Conservation (phyloP, 129 eudicot genomes). For the Kitagawia praeruptora region DNA sequence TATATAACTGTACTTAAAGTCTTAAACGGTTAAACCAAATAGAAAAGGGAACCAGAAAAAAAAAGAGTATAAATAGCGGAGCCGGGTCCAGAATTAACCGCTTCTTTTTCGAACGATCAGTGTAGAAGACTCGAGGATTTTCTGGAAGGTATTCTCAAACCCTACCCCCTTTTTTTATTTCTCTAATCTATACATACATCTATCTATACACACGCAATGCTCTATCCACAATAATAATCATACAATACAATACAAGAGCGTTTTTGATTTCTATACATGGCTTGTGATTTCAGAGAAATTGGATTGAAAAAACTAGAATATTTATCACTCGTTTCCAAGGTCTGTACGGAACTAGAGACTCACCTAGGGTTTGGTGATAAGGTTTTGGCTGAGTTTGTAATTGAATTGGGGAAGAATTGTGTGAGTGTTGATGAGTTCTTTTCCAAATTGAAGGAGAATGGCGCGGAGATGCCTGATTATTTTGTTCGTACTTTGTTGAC, state of each 20-base stretch:
- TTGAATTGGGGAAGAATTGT: conserved; percentile 53
- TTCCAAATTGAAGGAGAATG: conserved; percentile 49
- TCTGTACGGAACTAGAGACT: conserved; percentile 68
- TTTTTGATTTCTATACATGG: conserved; percentile 14
- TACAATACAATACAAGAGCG: too few relatives aligned
- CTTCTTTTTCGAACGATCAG: neutral
- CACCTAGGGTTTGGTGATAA: conserved; percentile 74
- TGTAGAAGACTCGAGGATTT: neutral
- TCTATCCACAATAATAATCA: too few relatives aligned
- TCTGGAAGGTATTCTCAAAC: neutral
- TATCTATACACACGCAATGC: too few relatives aligned
- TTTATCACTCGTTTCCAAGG: conserved; percentile 69
- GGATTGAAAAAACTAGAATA: conserved; percentile 68
- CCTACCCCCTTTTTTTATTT: neutral
- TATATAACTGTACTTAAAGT: too few relatives aligned
- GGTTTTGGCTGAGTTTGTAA: conserved; percentile 71
- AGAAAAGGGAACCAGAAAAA: too few relatives aligned
- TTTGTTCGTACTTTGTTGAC: conserved; percentile 60
- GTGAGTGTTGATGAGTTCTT: conserved; percentile 51
- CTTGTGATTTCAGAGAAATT: conserved; percentile 27
- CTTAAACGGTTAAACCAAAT: too few relatives aligned
- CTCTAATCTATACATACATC: too few relatives aligned
- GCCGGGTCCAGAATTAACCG: neutral
- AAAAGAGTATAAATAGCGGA: neutral
- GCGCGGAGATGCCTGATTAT: conserved; percentile 89